These are phyloP conservation scores for Amniculicola lignicola DNA, from an alignment of 495 filamentous ascomycete species.

Conservation along the genomic window DNA sequence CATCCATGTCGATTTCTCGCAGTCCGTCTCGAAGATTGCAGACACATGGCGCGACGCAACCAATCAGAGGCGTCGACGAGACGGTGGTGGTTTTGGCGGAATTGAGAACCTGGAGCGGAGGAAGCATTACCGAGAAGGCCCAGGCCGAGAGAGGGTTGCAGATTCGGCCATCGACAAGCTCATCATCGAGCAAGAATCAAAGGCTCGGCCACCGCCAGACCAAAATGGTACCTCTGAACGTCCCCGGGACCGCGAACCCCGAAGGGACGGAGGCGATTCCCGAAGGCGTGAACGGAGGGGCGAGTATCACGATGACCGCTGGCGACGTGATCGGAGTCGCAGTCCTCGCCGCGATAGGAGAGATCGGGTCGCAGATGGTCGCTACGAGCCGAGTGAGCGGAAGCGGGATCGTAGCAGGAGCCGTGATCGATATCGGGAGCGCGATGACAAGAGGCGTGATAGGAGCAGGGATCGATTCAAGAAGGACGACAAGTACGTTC, in stretches of 20 bases:
- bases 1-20: constrained; percentile 97
- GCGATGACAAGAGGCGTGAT: constrained; percentile 23
- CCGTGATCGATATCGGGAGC: constrained; percentile 20
- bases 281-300: constrained; percentile 32
- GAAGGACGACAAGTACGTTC: constrained; percentile 32
- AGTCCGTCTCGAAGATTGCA: constrained; percentile 87
- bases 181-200: constrained; percentile 72
- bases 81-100: constrained; percentile 84
- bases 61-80: constrained; percentile 72
- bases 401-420: constrained; percentile 26
- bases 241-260: not conserved
- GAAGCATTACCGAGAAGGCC: constrained; percentile 70
- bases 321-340: constrained; percentile 45
- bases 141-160: constrained; percentile 17
- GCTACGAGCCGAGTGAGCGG: constrained; percentile 27
- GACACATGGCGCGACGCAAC: constrained; percentile 85
- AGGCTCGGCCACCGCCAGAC: not conserved
- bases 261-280: constrained; percentile 5
- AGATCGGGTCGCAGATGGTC: constrained; percentile 30
- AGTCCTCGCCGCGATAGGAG: constrained; percentile 47
- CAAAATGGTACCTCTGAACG: constrained; percentile 2
- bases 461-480: constrained; percentile 36
- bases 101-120: constrained; percentile 82
- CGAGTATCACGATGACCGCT: constrained; percentile 38
- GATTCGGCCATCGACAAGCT: constrained; percentile 56